Base-by-base conservation (phyloP, 192 early-diverging fungal genomes). In the Mortierella claussenii region DNA sequence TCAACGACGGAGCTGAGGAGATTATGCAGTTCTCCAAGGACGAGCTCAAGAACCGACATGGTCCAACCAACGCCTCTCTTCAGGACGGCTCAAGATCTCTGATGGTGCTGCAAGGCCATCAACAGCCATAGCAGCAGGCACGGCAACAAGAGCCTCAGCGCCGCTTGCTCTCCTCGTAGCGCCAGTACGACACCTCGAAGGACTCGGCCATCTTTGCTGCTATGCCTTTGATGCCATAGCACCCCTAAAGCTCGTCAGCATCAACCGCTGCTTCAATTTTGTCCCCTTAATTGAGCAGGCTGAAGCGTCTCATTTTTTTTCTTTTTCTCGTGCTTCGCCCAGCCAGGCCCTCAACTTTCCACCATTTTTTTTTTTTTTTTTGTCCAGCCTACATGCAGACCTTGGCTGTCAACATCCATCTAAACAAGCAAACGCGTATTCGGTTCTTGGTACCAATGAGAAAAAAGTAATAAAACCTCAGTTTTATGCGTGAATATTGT, bases 1-100 rank as follows among this genome's bases (percentile, higher is more conserved):
- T 65, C 24, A 75, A 75, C 42, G 26, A 4, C 11, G 54, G 70
- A 1, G 63, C 51, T 6, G 70, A 75, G 3, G 48, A 47, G 23
- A 42, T 66, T 9, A 59, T 56, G 40, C 30, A 46, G 24, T 44
- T 59, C 8, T 30, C 50, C 27, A 5, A 46, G 36, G 56, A 69
- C 4, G 57, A 69, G 13, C 1, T 46, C 50, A 13, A 18, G 40
- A 56, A 27, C 34, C 64, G 32, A 27, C 44, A 49, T 13, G 43
- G 24, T 3, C 0, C 11, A 10, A 21, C 3, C 31, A 3, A 9
- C 17, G 4, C 12, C 21, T 4, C 18, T 7, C 13, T 54, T 34
- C 26, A 17, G 11, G 31, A 21, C 30, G 30, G 32, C 9, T 23
- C 52, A 24, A 12, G 4, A 23, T n/a, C 47, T 5, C 2, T 24